Conservation (phyloP, 345 rosid genomes). For the Abelmoschus esculentus region DNA sequence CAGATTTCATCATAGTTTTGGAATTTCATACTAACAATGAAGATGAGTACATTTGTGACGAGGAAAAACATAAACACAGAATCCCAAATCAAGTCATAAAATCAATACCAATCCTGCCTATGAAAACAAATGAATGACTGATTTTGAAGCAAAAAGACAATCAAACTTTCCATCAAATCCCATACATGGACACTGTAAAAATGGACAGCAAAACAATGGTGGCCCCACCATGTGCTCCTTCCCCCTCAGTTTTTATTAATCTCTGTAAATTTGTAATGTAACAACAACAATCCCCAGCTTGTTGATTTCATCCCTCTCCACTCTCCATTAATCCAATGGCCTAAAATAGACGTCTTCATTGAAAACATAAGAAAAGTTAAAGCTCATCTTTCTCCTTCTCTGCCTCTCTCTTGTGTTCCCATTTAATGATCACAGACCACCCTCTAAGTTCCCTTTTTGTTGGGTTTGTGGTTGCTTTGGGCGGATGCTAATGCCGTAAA, state of each 20-base stretch:
- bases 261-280: not conserved
- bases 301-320: too few relatives aligned
- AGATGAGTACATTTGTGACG: too few relatives aligned
- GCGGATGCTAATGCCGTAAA: constrained; percentile 16
- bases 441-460: not conserved
- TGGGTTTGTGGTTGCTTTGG: constrained; percentile 8
- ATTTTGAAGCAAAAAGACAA: not conserved
- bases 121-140: not conserved
- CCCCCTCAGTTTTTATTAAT: not conserved
- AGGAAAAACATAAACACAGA: not conserved
- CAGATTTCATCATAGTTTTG: too few relatives aligned
- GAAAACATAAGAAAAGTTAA: not conserved
- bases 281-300: not conserved
- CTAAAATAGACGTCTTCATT: too few relatives aligned
- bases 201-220: not conserved
- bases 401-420: not conserved
- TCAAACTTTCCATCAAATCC: not conserved
- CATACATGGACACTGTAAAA: not conserved
- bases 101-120: not conserved
- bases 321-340: too few relatives aligned
- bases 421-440: not conserved
- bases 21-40: too few relatives aligned
- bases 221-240: not conserved
- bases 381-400: not conserved
- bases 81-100: not conserved